Evolutionary conservation across 352 stramenopile species (phyloP).

Genomic region (Paralagenidium karlingii): DNA sequence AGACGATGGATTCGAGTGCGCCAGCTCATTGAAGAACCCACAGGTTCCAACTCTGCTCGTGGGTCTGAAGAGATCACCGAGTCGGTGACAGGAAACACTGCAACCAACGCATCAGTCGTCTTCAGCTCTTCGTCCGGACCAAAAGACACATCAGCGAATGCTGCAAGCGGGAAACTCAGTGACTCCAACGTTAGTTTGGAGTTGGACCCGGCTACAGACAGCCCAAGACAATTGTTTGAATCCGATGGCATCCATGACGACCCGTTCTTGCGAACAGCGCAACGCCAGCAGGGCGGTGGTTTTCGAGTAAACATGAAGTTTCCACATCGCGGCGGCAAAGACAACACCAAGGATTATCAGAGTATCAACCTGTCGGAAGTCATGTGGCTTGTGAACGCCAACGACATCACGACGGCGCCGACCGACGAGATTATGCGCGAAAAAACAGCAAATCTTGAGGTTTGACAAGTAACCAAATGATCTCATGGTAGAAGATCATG

Average conservation of each 20-base stretch:
- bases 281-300: slow-evolving; percentile 76
- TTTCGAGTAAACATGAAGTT: slow-evolving; percentile 84
- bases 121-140: slow-evolving; percentile 11
- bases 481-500: slow-evolving; percentile 1
- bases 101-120: slow-evolving; percentile 22
- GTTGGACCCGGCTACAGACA: no score
- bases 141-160: no score
- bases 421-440: slow-evolving; percentile 79
- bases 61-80: slow-evolving; percentile 22
- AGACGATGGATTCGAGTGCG: slow-evolving; percentile 73
- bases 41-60: slow-evolving; percentile 38
- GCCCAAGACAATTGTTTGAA: no score
- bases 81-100: slow-evolving; percentile 35
- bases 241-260: slow-evolving; percentile 28
- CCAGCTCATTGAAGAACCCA: slow-evolving; percentile 22
- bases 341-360: slow-evolving; percentile 84
- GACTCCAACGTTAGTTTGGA: no score
- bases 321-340: slow-evolving; percentile 60
- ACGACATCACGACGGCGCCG: slow-evolving; percentile 51
- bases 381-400: slow-evolving; percentile 74
- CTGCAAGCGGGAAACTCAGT: no score
- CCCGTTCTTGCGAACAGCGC: slow-evolving; percentile 72
- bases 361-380: slow-evolving; percentile 73
- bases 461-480: slow-evolving; percentile 1
- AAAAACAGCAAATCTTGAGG: slow-evolving; percentile 79